These are phyloP conservation scores for Penicillium simplicissimum DNA, from an alignment of 495 filamentous ascomycete species.

Conservation along the genomic window DNA sequence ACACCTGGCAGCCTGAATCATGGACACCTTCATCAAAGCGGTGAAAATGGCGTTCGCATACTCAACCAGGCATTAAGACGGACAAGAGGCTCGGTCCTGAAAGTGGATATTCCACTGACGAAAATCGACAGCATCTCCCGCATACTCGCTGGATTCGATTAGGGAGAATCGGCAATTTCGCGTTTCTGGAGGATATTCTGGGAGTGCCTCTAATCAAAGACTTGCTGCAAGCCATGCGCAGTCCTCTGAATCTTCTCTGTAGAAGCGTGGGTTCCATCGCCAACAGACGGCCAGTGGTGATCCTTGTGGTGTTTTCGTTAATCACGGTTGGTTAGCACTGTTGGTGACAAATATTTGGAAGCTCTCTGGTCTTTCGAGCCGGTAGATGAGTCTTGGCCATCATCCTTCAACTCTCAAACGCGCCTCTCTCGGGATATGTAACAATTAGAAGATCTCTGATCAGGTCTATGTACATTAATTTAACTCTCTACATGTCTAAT, in stretches of 20 bases:
- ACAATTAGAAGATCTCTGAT: not conserved
- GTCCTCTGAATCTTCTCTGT: not conserved
- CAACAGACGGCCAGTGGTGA: not conserved
- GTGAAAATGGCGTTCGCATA: slow-evolving; percentile 19
- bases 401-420: not conserved
- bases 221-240: slow-evolving; percentile 1
- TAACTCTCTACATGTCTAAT: not conserved
- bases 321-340: not conserved
- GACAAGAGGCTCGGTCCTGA: not conserved
- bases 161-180: not conserved
- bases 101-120: not conserved
- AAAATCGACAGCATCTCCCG: not conserved
- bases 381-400: not conserved
- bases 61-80: not conserved
- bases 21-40: slow-evolving; percentile 57
- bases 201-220: not conserved
- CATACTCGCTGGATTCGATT: not conserved
- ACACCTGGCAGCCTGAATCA: slow-evolving; percentile 73
- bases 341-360: not conserved
- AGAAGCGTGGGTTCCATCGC: not conserved
- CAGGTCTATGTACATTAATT: slow-evolving; percentile 5
- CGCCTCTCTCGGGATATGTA: not conserved
- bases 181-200: too few relatives aligned
- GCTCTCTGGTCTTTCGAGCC: not conserved
- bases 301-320: not conserved